Percentiles rank a stretch among this genome's conserved stretches.
These are phyloP conservation scores for Kodamaea leandrae DNA, from an alignment of 805 yeast genomes.

Conservation along the genomic window DNA sequence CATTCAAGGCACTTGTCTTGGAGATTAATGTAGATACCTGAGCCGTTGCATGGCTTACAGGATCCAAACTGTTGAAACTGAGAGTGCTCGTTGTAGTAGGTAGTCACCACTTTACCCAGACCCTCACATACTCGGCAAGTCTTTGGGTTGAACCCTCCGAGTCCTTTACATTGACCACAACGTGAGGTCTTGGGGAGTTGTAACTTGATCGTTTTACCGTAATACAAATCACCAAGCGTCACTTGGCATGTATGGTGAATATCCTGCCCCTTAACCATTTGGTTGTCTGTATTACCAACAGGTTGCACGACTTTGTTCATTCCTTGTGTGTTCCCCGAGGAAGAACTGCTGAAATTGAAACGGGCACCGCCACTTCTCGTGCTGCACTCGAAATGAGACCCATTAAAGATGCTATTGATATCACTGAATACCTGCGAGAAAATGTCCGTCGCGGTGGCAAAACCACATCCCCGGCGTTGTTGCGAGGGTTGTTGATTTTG, in stretches of 20 bases:
- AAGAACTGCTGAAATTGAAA: conserved; percentile 11
- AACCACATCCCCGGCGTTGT: conserved; percentile 3
- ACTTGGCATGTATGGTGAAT: conserved; percentile 56
- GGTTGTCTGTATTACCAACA: conserved; percentile 13
- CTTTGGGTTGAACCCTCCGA: conserved; percentile 45
- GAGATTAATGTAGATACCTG: conserved; percentile 26
- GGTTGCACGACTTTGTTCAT: conserved; percentile 23
- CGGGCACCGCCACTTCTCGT: conserved; percentile 2
- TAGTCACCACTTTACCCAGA: conserved; percentile 46
- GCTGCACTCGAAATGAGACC: conserved; percentile 9
- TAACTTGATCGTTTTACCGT: conserved; percentile 55
- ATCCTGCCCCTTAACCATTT: conserved; percentile 45
- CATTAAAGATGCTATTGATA: conserved; percentile 27
- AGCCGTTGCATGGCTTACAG: conserved; percentile 36
- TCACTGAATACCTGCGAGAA: conserved; percentile 39
- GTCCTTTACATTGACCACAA: conserved; percentile 52
- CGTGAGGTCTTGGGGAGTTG: conserved; percentile 49
- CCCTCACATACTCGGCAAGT: conserved; percentile 42
- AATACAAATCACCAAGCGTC: conserved; percentile 53
- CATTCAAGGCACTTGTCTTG: conserved; percentile 22
- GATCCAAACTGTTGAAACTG: conserved; percentile 34
- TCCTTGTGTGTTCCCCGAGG: conserved; percentile 5
- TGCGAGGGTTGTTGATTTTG: conserved; percentile 5
- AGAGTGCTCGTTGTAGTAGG: conserved; percentile 41
- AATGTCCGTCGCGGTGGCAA: conserved; percentile 22